Percentiles rank a stretch among this genome's conserved stretches.
Conservation (phyloP, 108 stramenopile species). For the Fragilariopsis cylindrus region DNA sequence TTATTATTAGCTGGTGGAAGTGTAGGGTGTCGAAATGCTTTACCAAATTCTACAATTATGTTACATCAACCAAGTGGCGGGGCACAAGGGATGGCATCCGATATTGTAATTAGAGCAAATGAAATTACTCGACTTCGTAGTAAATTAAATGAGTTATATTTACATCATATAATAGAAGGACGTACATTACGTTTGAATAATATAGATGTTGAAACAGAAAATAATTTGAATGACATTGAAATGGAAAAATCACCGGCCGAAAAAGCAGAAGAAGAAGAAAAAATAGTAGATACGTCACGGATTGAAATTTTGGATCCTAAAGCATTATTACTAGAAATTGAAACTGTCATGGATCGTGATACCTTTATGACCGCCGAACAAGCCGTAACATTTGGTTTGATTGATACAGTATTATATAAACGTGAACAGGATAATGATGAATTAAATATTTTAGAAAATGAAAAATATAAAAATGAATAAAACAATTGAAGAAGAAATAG, state of each 20-base stretch:
- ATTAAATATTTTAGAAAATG: too few species aligned
- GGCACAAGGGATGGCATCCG: conserved; percentile 93
- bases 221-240: too few species aligned
- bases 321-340: conserved; percentile 72
- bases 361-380: conserved; percentile 87
- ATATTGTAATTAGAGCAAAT: conserved; percentile 92
- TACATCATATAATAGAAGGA: conserved; percentile 64
- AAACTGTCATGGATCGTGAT: conserved; percentile 95
- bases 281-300: too few species aligned
- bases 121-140: conserved; percentile 79
- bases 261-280: not conserved
- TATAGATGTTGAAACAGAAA: too few species aligned
- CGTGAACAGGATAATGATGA: conserved; percentile 28
- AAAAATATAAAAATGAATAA: too few species aligned
- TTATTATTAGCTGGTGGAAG: conserved; percentile 88
- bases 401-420: conserved; percentile 86
- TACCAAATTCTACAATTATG: conserved; percentile 95
- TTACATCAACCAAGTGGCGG: conserved; percentile 95
- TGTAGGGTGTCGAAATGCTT: conserved; percentile 69
- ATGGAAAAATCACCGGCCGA: too few species aligned
- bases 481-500: too few species aligned
- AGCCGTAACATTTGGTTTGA: conserved; percentile 90
- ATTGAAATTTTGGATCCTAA: conserved; percentile 23
- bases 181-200: not conserved
- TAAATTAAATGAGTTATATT: conserved; percentile 83